Evolutionary conservation across 495 filamentous ascomycete species (phyloP), one percentile per base, ranked within the genome.

Genomic region (Beverwykella pulmonaria): DNA sequence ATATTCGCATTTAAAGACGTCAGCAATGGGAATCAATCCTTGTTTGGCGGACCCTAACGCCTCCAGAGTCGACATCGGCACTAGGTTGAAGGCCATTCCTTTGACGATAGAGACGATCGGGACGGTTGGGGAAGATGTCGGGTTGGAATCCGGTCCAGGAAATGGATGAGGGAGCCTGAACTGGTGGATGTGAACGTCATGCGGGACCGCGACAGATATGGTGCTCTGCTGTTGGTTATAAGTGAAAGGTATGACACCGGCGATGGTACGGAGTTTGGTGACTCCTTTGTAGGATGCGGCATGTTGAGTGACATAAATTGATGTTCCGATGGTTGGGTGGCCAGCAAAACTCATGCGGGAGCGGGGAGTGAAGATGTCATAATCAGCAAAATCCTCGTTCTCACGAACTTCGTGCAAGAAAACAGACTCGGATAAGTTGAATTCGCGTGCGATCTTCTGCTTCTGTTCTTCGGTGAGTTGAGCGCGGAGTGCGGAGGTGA

Each of bases 361-460:
- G 27, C 79, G 74, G 17, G 79, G 74, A 27, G 85, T 87, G 80
- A 91, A 92, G 77, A 92, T 93, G 75, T 90, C 86, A 73, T 91
- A 85, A 7, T 78, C 57, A 47, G 80, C 60, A 0, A 70, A 30
- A n/a, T 53, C 64, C 10, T 59, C 59, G n/a, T 25, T 64, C 17
- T 57, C 27, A 0, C 8, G 27, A 14, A 25, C 59, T 15, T 81
- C 79, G 73, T 92, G 84, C 15, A 94, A 76, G 76, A 93, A 96
- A 56, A 92, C 88, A 0, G 87, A 93, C 72, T 94, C 91, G 3
- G 89, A 92, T 68, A 92, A 82, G 67, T 93, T 93, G 87, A 94
- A 94, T 76, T 96, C 92, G 30, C 74, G 70, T 1, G 90, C 85
- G 36, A 95, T 87, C 47, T 69, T 75, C 75, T 87, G 88, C 69